Evolutionary conservation across 768 basidiomycete species (phyloP), one percentile per base, ranked within the genome.

Genomic region (Suillus alpinus): DNA sequence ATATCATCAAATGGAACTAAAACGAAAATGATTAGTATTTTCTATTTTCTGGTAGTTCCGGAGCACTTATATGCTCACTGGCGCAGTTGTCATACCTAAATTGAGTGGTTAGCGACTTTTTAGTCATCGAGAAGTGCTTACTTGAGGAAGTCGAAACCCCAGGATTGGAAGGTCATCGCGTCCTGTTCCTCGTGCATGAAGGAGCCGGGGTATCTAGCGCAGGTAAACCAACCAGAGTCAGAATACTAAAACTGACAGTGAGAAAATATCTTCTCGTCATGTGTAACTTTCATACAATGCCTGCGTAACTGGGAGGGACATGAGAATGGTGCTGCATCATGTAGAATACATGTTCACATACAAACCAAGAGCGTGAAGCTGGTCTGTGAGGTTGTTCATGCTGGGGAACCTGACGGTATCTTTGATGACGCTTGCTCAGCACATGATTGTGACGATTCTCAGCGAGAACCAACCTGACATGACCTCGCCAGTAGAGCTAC

Each of bases 181-280:
- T 88, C 86, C 77, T 82, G 78, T 26, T 77, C 81, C 67, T 88
- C 86, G 63, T 88, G 81, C 68, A 77, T 75, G 71, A 75, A 88
- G 4, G 86, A 87, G 41, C 86, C 86, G 1, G 86, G 86, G 66
- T 83, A 87, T 14, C 79, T 66, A 31, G 77, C 75, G 63, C 86
- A 88, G 6, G 86, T 88, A 65, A 81, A 84, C 86, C 86, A 87
- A 16, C 86, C 86, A 0, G 86, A 83, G 69, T 87, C 85, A 61
- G 85, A 83, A 61, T 88, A 88, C 86, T 86, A 32, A 10, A 44
- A 23, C 39, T 36, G 3, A 56, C 6, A 44, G 40, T 51, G 18
- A 43, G 29, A 18, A 34, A 16, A 29, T 12, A 18, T 23, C 5
- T 10, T 9, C 26, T 20, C 12, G 32, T 47, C 26, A 49, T 14